Evolutionary conservation across 1,284 basidiomycete species (phyloP).

Genomic region (Tilletia setariae): DNA sequence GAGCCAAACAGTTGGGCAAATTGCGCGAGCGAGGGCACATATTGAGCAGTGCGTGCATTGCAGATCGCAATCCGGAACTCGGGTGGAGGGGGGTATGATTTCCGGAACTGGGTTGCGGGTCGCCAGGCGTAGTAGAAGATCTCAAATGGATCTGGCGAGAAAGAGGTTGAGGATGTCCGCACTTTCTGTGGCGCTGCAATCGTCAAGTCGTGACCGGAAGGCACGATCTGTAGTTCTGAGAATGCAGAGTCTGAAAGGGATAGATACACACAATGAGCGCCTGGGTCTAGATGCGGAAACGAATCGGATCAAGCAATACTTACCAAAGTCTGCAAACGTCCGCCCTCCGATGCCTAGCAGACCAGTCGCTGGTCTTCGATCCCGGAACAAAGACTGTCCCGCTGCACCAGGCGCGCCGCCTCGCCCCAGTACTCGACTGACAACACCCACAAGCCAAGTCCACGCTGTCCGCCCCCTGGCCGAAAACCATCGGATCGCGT

Average conservation of each 20-base stretch:
- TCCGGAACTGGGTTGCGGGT: slow-evolving; percentile 77
- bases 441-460: slow-evolving; percentile 1
- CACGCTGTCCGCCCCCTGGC: background rate
- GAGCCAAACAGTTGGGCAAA: slow-evolving; percentile 42
- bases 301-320: too few species aligned
- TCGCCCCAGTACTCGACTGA: background rate
- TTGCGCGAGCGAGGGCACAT: slow-evolving; percentile 27
- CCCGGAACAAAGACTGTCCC: background rate
- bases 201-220: slow-evolving; percentile 60
- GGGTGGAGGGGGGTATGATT: slow-evolving; percentile 72
- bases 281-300: too few species aligned
- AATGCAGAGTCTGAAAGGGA: slow-evolving; percentile 60
- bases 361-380: slow-evolving; percentile 17
- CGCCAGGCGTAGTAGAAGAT: slow-evolving; percentile 87
- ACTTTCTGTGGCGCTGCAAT: background rate
- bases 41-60: slow-evolving; percentile 24
- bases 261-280: too few species aligned
- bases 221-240: slow-evolving; percentile 70
- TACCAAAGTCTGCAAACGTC: slow-evolving; percentile 42
- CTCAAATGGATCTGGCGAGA: background rate
- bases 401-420: background rate
- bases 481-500: slow-evolving; percentile 18
- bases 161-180: background rate
- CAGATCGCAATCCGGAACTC: slow-evolving; percentile 80
- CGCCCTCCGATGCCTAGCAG: slow-evolving; percentile 24